Evolutionary conservation across 768 basidiomycete genomes (phyloP).

Genomic region (Trametes coccinea): DNA sequence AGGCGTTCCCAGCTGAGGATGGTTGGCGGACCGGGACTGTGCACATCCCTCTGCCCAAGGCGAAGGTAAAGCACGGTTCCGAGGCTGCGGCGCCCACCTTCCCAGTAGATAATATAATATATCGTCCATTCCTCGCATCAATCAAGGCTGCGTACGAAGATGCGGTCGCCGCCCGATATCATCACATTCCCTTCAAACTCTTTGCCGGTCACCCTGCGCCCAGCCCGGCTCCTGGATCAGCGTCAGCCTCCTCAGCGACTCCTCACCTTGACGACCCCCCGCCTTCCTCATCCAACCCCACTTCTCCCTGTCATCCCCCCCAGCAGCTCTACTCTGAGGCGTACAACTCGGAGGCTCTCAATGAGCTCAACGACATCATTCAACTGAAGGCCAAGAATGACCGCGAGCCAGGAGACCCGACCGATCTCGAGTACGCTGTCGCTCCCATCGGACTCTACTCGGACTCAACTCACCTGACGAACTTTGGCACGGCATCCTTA

Average conservation of each 20-base stretch:
- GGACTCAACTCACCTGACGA: slow-evolving; percentile 29
- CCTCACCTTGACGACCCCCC: neutral
- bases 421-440: slow-evolving; percentile 10
- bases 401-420: slow-evolving; percentile 9
- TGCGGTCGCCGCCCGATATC: neutral
- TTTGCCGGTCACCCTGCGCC: neutral
- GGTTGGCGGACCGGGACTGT: slow-evolving; percentile 21
- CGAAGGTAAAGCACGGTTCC: neutral
- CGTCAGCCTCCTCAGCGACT: too few species aligned
- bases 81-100: slow-evolving; percentile 34
- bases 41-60: slow-evolving; percentile 29
- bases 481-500: slow-evolving; percentile 27
- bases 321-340: slow-evolving; percentile 22
- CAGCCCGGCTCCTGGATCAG: too few species aligned
- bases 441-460: slow-evolving; percentile 27
- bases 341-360: slow-evolving; percentile 19
- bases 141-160: slow-evolving; percentile 5
- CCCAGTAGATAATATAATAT: slow-evolving; percentile 31
- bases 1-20: slow-evolving; percentile 17
- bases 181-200: slow-evolving; percentile 10
- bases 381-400: slow-evolving; percentile 12
- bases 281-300: neutral
- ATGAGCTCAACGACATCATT: slow-evolving; percentile 14
- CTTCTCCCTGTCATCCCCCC: neutral
- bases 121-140: slow-evolving; percentile 24